Conservation (phyloP, 2,329 filamentous ascomycete genomes). For the Pyrenochaeta sp. region DNA sequence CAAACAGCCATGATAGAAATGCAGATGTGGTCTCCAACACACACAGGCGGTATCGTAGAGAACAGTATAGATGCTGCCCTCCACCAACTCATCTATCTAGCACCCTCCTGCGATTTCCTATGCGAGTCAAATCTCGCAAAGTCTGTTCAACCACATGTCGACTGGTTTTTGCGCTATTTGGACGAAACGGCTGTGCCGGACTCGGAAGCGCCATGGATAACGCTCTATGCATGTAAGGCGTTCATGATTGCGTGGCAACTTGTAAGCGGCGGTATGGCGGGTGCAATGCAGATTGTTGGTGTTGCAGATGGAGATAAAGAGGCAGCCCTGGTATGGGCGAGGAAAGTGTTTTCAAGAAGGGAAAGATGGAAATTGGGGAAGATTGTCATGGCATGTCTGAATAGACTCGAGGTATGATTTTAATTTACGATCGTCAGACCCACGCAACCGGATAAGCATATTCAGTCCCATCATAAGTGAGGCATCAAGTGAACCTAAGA, state of each 20-base stretch:
- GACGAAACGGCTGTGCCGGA: constrained; percentile 17
- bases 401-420: constrained; percentile 13
- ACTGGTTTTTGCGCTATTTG: constrained; percentile 34
- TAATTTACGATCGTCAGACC: no score
- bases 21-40: constrained; percentile 35
- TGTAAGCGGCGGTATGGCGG: constrained; percentile 13
- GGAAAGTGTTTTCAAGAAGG: constrained; percentile 22
- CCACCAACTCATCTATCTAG: constrained; percentile 22
- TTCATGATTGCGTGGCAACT: constrained; percentile 37
- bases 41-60: constrained; percentile 31
- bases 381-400: constrained; percentile 23
- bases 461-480: no score
- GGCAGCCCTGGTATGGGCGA: constrained; percentile 25
- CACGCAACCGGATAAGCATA: no score
- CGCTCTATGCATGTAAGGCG: constrained; percentile 30
- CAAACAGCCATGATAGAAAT: constrained; percentile 34
- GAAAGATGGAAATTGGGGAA: constrained; percentile 27
- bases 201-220: constrained; percentile 27
- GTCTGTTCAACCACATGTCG: constrained; percentile 27
- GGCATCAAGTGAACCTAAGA: no score
- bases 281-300: constrained; percentile 25
- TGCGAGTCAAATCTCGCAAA: constrained; percentile 20
- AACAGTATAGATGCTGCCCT: constrained; percentile 24
- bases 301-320: constrained; percentile 22
- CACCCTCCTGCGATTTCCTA: constrained; percentile 24